phyloP scores from a whole-genome alignment of 495 filamentous ascomycete genomes.

The Trichoderma reesei region DNA sequence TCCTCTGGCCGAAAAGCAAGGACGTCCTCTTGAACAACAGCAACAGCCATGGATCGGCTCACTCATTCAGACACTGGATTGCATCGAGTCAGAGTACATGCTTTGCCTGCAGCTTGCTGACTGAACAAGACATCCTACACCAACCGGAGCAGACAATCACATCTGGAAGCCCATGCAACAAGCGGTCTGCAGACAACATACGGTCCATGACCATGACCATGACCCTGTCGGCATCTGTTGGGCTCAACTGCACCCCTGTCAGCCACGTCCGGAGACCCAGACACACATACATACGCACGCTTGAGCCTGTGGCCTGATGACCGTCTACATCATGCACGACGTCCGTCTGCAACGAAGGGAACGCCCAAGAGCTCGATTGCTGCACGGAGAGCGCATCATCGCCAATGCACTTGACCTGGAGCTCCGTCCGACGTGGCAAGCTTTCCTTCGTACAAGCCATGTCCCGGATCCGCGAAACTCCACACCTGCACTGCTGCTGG shows the following conservation, averaged over 20 bases:
- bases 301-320: not conserved
- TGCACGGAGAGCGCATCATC: not conserved
- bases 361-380: no score
- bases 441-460: not conserved
- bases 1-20: no score
- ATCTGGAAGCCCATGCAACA: not conserved
- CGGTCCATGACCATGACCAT: not conserved
- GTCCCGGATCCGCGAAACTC: not conserved
- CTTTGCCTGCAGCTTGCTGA: no score
- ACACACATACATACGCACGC: not conserved
- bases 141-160: not conserved
- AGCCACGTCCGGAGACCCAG: no score
- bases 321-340: no score
- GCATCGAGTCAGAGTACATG: no score
- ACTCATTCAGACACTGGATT: no score
- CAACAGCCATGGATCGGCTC: no score
- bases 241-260: not conserved
- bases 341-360: no score
- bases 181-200: conserved; percentile 1
- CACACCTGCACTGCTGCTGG: not conserved
- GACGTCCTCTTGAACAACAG: no score
- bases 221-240: not conserved
- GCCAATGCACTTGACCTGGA: not conserved
- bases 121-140: no score
- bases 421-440: not conserved